Evolutionary conservation across 768 basidiomycete species (phyloP).

Genomic region (Suillus americanus): DNA sequence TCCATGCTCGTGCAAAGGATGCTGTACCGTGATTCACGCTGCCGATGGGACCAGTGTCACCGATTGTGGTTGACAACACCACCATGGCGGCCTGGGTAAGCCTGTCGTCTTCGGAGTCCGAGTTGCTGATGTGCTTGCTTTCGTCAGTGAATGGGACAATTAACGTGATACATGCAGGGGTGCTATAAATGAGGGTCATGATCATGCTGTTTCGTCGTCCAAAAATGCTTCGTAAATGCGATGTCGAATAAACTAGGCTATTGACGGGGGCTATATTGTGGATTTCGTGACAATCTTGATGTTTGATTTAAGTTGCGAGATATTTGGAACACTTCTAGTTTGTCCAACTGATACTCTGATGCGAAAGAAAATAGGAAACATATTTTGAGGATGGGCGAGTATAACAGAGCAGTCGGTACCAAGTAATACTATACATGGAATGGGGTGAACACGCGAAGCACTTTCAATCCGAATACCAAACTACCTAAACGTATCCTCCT

Average conservation of each 20-base stretch:
- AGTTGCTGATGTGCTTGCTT: no score
- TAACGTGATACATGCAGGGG: no score
- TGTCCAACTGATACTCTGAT: not conserved
- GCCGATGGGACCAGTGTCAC: no score
- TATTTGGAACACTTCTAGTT: not conserved
- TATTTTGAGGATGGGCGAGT: not conserved
- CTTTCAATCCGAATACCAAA: not conserved
- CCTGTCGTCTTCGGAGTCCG: no score
- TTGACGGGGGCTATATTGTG: not conserved
- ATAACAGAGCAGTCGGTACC: not conserved
- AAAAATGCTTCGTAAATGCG: not conserved
- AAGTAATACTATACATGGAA: not conserved
- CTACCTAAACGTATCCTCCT: conserved; percentile 23
- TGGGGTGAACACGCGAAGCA: not conserved
- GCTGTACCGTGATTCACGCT: no score
- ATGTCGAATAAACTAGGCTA: not conserved
- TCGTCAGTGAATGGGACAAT: no score
- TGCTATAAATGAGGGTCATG: no score
- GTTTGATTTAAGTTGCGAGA: not conserved
- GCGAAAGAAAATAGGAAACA: not conserved
- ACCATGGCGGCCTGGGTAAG: no score
- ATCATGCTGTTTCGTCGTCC: no score
- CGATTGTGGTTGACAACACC: no score
- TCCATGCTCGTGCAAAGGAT: no score
- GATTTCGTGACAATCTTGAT: not conserved